Base-by-base conservation (phyloP, 257 asterid species). In the Lycium barbarum region DNA sequence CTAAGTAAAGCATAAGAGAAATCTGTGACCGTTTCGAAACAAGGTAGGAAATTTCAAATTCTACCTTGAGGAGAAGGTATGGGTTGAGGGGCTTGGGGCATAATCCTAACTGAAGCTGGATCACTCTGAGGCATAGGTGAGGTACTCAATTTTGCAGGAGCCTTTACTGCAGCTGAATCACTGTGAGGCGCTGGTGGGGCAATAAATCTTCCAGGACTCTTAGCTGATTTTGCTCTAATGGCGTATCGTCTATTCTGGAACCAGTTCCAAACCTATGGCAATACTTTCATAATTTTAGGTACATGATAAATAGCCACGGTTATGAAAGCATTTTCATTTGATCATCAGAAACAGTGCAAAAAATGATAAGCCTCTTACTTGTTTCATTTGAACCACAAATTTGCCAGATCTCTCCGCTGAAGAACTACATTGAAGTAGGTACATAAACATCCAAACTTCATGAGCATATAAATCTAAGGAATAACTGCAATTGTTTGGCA, bases 161-260 rank as follows among this genome's bases (percentile, higher is more conserved):
- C 40, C 86, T 91, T 88, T 22, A 85, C 87, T 45, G 85, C 78
- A 87, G 95, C 63, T 65, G 86, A 90, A 86, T 91, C 93, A 67
- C 91, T 89, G 55, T 83, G 88, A 84, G 91, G 92, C 85, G 82
- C 76, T 58, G 91, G 86, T 13, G 88, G 76, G 70, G 88, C 57
- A 80, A 81, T 87, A 62, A 85, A 89, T 89, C 90, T 94, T 62
- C 78, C 93, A 72, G 97, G 91, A 83, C 88, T 65, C 86, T 88
- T 92, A 33, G 95, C 85, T 10, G 95, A 87, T 87, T 87, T 93
- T 53, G 97, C 95, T 90, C 98, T 88, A 88, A 93, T 83, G 55
- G 97, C 98, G 89, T 93, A 95, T 79, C 97, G 92, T 90, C 97
- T 93, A 83, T 93, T 94, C 61, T 95, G 97, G 87, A 93, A 93